Evolutionary conservation across 2,329 filamentous ascomycete genomes (phyloP), one percentile per base, ranked within the genome.

Genomic region (Hymenoscyphus linearis): DNA sequence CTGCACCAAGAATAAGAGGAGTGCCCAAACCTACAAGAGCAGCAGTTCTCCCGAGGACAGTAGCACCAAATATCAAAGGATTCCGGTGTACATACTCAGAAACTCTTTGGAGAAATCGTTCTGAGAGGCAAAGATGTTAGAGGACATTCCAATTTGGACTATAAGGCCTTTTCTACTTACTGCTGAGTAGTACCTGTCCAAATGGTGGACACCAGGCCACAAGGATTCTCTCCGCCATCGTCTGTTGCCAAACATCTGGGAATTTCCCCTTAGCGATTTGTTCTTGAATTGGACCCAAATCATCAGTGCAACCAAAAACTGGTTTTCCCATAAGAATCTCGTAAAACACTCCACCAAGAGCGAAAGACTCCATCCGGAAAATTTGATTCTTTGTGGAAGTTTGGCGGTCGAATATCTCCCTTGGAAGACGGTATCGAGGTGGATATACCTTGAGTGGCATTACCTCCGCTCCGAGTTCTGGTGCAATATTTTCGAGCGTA

Each of bases 1-100:
- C 60, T 18, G 63, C 62, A 10, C 65, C 65, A 22, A 71, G 65
- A 34, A 68, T 52, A 10, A 68, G 64, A 4, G 65, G 50, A 34
- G 61, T 60, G 26, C 58, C 52, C 14, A 64, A 25, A 35, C 65
- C 62, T 5, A 64, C 58, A 7, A 64, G 10, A 1, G 60, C 52
- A 14, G 26, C 25, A 44, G 59, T 37, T 2, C 60, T 58, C 22
- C 63, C 63, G n/a, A 56, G 18, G 18, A 63, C 50, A 54, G 60
- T 57, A 31, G 65, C 18, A 31, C 60, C 54, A 50, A 64, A 62
- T 26, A 55, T 61, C 36, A 63, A 25, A 7, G 62, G 64, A 52
- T 66, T 61, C 12, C 55, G 58, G 52, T 37, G 59, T 14, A 64
- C 59, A 10, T 60, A 64, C 22, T 36, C 26, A 18, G 36, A 31